phyloP scores from a whole-genome alignment of 345 rosid species.

The Xanthoceras sorbifolium region DNA sequence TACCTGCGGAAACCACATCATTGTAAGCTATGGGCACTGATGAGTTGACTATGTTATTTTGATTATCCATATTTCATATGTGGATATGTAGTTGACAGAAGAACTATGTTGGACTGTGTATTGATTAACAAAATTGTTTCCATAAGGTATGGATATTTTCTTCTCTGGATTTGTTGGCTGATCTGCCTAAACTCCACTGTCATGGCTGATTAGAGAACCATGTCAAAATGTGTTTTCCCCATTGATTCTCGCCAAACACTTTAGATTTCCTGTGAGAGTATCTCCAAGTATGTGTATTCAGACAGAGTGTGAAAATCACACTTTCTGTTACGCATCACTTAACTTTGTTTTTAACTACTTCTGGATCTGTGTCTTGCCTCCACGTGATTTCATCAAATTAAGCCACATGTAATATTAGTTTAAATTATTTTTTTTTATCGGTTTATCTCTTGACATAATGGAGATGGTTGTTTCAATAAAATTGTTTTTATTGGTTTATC shows the following conservation, averaged over 20 bases:
- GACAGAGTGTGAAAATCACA: not conserved
- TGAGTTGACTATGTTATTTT: not conserved
- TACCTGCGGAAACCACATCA: not conserved
- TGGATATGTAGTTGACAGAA: not conserved
- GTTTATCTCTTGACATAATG: slow-evolving; percentile 11
- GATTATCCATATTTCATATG: not conserved
- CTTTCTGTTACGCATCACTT: not conserved
- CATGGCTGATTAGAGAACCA: not conserved
- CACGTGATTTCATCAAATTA: not conserved
- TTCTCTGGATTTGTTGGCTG: not conserved
- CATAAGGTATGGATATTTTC: not conserved
- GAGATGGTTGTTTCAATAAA: slow-evolving; percentile 24
- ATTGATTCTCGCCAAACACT: not conserved
- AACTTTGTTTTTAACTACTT: not conserved
- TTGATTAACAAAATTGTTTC: not conserved
- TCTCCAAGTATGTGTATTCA: not conserved
- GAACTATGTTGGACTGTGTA: not conserved
- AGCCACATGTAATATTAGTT: not conserved
- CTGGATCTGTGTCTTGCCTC: not conserved
- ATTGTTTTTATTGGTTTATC: too few relatives aligned
- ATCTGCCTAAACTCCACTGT: not conserved
- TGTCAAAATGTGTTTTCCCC: not conserved
- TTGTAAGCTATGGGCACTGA: not conserved
- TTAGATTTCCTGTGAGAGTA: not conserved
- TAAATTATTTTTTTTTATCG: not conserved